Evolutionary conservation across 768 basidiomycete species (phyloP).

Genomic region (Lanmaoa rubissima): DNA sequence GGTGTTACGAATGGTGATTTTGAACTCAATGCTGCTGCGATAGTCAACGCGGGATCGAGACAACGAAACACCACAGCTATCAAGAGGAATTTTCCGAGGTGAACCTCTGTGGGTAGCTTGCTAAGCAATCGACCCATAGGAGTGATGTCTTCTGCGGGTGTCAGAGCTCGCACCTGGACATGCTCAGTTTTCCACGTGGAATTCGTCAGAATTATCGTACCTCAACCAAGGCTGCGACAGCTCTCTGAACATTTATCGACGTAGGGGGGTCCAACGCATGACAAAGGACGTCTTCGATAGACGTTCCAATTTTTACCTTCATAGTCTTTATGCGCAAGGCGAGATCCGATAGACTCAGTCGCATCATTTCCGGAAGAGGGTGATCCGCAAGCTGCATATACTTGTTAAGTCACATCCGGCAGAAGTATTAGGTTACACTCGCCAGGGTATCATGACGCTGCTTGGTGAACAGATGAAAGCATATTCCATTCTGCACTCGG

Average conservation of each 20-base stretch:
- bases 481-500: slow-evolving; percentile 83
- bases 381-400: slow-evolving; percentile 73
- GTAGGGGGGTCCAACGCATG: slow-evolving; percentile 88
- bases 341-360: slow-evolving; percentile 88
- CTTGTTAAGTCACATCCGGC: background rate
- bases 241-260: slow-evolving; percentile 83
- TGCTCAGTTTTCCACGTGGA: background rate
- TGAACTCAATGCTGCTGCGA: slow-evolving; percentile 87
- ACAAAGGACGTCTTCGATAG: slow-evolving; percentile 88
- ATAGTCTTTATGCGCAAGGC: slow-evolving; percentile 92
- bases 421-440: slow-evolving; percentile 8
- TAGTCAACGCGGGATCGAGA: slow-evolving; percentile 94
- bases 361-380: slow-evolving; percentile 93
- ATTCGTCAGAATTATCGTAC: slow-evolving; percentile 34
- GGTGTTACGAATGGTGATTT: slow-evolving; percentile 94
- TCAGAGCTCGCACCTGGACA: slow-evolving; percentile 78
- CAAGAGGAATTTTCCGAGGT: slow-evolving; percentile 90
- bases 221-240: slow-evolving; percentile 89
- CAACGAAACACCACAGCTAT: slow-evolving; percentile 83
- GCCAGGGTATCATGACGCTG: slow-evolving; percentile 78
- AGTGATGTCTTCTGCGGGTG: slow-evolving; percentile 84
- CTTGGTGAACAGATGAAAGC: slow-evolving; percentile 96
- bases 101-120: slow-evolving; percentile 93
- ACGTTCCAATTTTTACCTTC: slow-evolving; percentile 78
- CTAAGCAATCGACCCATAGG: slow-evolving; percentile 89